Evolutionary conservation across 208 protist species (phyloP), one percentile per base, ranked within the genome.

Genomic region (Balamuthia mandrillaris): DNA sequence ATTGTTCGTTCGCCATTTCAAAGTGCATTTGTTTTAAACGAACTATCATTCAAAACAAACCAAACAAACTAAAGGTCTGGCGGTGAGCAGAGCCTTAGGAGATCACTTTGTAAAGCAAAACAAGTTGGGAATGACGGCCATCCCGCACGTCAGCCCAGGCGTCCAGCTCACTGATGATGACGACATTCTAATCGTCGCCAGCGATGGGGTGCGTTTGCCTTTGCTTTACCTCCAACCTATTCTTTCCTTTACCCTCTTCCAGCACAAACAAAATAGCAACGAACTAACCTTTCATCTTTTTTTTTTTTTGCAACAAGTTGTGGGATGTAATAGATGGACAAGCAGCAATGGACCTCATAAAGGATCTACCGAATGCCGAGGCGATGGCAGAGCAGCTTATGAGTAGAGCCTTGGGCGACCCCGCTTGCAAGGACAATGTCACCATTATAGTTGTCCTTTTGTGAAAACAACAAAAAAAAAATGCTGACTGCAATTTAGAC

Each of bases 301-400:
- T 66, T 21, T 27, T 4, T 65, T 31, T 0, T 2, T n/a, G 35
- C 4, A 44, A 10, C 5, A 47, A 90, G 81, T 63, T 91, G 12
- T 91, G 89, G 89, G 89, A 91, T 75, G 89, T 91, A 41, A 65
- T 90, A 1, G 60, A 81, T 44, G 83, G 85, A 39, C 33, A 90
- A 47, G 54, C 77, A 58, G 89, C 87, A n/a, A 78, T 83, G 74
- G 84, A 90, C 45, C 56, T 91, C 5, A 74, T 87, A 18, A 81
- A 83, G 51, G 49, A 29, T 2, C 56, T 86, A 61, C 39, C 60
- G 21, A 51, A 29, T 39, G 86, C 47, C 33, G 86, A 89, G 3
- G 85, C 77, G 39, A 83, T 88, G 75, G 86, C 89, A 27, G 27
- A 31, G 21, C 51, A 31, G 3, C 81, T 85, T 2, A 16, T 85